A percentile compares a stretch with the other conserved stretches of the same genome.
Evolutionary conservation across 2,329 filamentous ascomycete species (phyloP).

Genomic region (Aspergillus tanneri): DNA sequence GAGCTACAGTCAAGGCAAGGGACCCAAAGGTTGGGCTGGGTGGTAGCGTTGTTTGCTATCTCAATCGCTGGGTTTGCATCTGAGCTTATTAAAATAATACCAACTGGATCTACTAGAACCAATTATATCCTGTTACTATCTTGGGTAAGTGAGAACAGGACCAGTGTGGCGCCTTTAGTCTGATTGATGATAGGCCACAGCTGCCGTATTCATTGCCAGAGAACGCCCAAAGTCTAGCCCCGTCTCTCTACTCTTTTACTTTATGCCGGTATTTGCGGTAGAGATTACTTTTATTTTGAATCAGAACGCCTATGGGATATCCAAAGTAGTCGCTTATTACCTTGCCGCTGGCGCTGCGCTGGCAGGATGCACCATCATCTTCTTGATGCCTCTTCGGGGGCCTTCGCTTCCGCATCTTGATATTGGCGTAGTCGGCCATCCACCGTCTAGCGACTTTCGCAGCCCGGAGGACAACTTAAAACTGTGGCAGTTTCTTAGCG

Average conservation of each 20-base stretch:
- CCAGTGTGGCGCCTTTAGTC: constrained; percentile 16
- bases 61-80: constrained; percentile 39
- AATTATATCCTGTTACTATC: constrained; percentile 33
- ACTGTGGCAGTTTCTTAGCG: constrained; percentile 79
- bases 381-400: constrained; percentile 70
- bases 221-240: constrained; percentile 46
- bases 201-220: constrained; percentile 35
- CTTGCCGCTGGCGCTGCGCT: constrained; percentile 44
- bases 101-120: constrained; percentile 14
- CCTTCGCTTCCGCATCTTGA: constrained; percentile 53
- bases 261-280: constrained; percentile 31
- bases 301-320: constrained; percentile 9
- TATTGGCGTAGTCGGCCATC: constrained; percentile 59
- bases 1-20: constrained; percentile 35
- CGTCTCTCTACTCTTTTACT: constrained; percentile 39
- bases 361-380: constrained; percentile 53
- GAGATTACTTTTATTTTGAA: constrained; percentile 37
- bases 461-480: constrained; percentile 77
- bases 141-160: constrained; percentile 35
- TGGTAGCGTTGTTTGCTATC: constrained; percentile 38
- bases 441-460: constrained; percentile 61
- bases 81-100: constrained; percentile 31
- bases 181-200: constrained; percentile 33
- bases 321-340: constrained; percentile 23
- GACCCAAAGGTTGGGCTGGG: constrained; percentile 33